Percentiles rank a stretch among this genome's conserved stretches.
Evolutionary conservation across 2,329 filamentous ascomycete species (phyloP).

Genomic region (Diaporthe sp.): DNA sequence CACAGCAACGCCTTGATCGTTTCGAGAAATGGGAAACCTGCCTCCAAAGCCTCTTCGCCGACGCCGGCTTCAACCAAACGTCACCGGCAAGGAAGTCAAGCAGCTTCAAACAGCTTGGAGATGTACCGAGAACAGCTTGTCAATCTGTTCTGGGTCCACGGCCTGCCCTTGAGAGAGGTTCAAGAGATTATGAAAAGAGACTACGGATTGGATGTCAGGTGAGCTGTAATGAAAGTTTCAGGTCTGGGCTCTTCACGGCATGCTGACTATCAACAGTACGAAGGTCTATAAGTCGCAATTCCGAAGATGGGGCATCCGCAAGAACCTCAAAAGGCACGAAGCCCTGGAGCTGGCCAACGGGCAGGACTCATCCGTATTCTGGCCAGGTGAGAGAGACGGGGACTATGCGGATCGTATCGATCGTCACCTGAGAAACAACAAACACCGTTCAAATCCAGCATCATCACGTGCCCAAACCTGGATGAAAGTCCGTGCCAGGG

Average conservation of each 20-base stretch:
- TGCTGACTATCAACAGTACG: neutral
- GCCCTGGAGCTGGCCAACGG: conserved; percentile 9
- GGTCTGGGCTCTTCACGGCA: neutral
- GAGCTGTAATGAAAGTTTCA: neutral
- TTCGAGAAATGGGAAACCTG: neutral
- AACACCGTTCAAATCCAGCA: neutral
- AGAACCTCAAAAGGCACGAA: conserved; percentile 29
- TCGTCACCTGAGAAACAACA: conserved; percentile 20
- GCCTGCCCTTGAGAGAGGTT: conserved; percentile 9
- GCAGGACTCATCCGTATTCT: neutral
- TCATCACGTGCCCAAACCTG: too few relatives aligned
- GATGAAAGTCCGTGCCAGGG: neutral
- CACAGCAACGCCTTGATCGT: neutral
- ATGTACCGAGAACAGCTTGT: conserved; percentile 7
- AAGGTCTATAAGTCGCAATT: conserved; percentile 32
- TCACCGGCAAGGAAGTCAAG: neutral
- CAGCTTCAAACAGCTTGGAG: neutral
- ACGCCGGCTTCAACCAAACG: neutral
- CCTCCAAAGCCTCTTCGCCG: neutral
- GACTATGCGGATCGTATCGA: conserved; percentile 17
- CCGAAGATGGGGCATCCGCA: conserved; percentile 28
- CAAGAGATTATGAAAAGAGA: conserved; percentile 14
- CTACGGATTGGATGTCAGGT: conserved; percentile 29
- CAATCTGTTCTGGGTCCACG: conserved; percentile 13
- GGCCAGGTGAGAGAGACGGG: neutral